Conservation (phyloP, 345 rosid genomes). For the Ricinus communis region DNA sequence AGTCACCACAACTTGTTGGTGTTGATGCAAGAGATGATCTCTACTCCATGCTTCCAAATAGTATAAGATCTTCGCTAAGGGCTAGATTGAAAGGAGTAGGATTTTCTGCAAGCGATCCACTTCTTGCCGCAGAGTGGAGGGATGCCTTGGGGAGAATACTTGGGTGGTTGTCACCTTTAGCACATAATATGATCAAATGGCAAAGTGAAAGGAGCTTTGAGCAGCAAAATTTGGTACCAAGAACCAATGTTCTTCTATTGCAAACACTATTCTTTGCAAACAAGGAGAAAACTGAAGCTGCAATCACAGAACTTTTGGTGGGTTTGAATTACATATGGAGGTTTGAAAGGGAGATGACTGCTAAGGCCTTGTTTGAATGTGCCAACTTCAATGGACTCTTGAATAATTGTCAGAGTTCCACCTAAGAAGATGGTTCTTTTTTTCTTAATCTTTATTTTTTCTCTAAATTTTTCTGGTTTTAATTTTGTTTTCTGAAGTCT, state of each 20-base stretch:
- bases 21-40: slow-evolving; percentile 87
- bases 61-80: slow-evolving; percentile 62
- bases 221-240: slow-evolving; percentile 55
- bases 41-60: slow-evolving; percentile 78
- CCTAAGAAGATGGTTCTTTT: slow-evolving; percentile 15
- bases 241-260: slow-evolving; percentile 61
- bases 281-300: slow-evolving; percentile 86
- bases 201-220: slow-evolving; percentile 94
- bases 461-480: background rate
- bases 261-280: slow-evolving; percentile 81
- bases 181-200: slow-evolving; percentile 97
- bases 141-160: slow-evolving; percentile 73
- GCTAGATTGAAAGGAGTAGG: slow-evolving; percentile 72
- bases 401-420: slow-evolving; percentile 37
- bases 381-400: slow-evolving; percentile 40
- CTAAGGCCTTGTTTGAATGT: slow-evolving; percentile 73
- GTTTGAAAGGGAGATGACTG: slow-evolving; percentile 94
- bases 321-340: slow-evolving; percentile 97
- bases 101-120: slow-evolving; percentile 67
- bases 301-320: slow-evolving; percentile 86
- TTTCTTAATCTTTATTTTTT: background rate
- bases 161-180: slow-evolving; percentile 84
- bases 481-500: slow-evolving; percentile 23
- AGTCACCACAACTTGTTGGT: slow-evolving; percentile 88
- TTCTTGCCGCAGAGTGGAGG: slow-evolving; percentile 81